Base-by-base conservation (phyloP, 495 filamentous ascomycete species). In the Xylaria venustula region DNA sequence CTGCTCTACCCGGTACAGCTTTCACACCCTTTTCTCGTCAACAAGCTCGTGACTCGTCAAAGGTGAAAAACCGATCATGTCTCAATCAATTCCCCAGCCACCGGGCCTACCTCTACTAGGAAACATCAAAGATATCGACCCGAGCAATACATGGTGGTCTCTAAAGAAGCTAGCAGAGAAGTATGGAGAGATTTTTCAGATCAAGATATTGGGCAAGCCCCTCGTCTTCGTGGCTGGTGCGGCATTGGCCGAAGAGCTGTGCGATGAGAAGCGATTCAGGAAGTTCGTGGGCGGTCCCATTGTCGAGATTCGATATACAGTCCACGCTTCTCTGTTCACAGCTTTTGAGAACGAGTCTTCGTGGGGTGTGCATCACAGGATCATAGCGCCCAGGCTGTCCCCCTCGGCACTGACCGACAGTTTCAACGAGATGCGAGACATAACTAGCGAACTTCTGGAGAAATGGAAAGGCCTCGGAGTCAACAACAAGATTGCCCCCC, bases 131-230 rank as follows among this genome's bases (percentile, higher is more conserved):
- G 82, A 88, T 53, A 64, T 91, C 50, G 78, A 88, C 60, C 76
- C 81, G 1, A 80, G 72, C 46, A 83, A 90, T 52, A 84, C 86
- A 7, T 85, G 84, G 81, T 77, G 73, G 49, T 87, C 86, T 2
- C 76, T 91, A 14, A 81, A 83, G 67, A 79, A 81, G 12, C 73
- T 92, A 14, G 81, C 87, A 12, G 82, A 86, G 60, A 84, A 85
- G 60, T 88, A 90, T 66, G 87, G 87, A 60, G 83, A 86, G 54
- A 90, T 92, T 64, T 91, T 87, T 76, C 84, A 88, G 65, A 83
- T 91, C 70, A 84, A 79, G 30, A 71, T 75, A 0, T 65, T 79
- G 0, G 75, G 75, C 11, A 63, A 78, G 40, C 70, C 68, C 7
- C 54, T 78, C 37, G 70, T 81, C 19, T 77, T 81, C 49, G 69